A percentile compares a stretch with the other conserved stretches of the same genome.
phyloP scores from a whole-genome alignment of 2,329 filamentous ascomycete genomes.

The Penicillium vulpinum region DNA sequence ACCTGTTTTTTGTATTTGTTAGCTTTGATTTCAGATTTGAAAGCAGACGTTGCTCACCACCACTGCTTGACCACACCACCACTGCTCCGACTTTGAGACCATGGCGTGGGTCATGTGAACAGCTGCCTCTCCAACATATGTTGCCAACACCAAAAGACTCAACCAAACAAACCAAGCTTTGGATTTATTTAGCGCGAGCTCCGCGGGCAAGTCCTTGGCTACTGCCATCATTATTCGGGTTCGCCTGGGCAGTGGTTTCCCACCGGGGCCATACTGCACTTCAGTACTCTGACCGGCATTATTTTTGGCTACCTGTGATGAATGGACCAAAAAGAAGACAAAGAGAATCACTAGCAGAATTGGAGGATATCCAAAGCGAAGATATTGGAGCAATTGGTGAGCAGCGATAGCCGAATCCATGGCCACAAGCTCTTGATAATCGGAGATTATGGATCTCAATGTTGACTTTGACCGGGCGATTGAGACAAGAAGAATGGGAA shows the following conservation, averaged over 20 bases:
- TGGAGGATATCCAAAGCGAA: not conserved
- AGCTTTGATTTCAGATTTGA: slow-evolving; percentile 13
- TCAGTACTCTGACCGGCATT: not conserved
- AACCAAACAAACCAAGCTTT: slow-evolving; percentile 75
- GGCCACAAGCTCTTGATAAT: not conserved
- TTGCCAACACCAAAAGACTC: slow-evolving; percentile 67
- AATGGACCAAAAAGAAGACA: not conserved
- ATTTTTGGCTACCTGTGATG: not conserved
- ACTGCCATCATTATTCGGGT: not conserved
- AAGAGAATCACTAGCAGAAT: not conserved
- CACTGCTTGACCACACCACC: slow-evolving; percentile 79
- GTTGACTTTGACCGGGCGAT: not conserved
- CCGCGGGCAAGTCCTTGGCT: not conserved
- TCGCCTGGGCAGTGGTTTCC: slow-evolving; percentile 1
- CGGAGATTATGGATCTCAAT: not conserved
- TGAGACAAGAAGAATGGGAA: not conserved
- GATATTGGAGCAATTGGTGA: not conserved
- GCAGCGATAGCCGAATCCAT: not conserved
- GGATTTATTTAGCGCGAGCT: slow-evolving; percentile 1
- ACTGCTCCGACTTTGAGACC: slow-evolving; percentile 61
- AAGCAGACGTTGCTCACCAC: slow-evolving; percentile 60
- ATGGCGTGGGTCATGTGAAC: slow-evolving; percentile 75
- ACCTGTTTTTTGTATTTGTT: slow-evolving; percentile 59
- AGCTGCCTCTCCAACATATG: slow-evolving; percentile 72
- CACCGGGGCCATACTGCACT: not conserved